Base-by-base conservation (phyloP, 208 protist genomes). In the Sergeia podlipaevii region DNA sequence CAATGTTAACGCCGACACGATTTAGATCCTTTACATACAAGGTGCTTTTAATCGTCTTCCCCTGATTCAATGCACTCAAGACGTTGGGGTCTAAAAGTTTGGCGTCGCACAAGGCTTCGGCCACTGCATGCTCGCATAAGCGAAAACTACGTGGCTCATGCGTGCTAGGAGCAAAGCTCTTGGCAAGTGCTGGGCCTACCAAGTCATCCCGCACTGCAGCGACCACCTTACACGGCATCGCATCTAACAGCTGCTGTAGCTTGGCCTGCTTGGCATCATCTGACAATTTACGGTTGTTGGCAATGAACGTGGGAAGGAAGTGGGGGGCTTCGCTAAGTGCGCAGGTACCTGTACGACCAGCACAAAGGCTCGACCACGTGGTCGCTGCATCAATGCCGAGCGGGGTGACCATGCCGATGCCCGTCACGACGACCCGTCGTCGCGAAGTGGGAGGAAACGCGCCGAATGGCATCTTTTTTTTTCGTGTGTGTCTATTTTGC, bases 351-450 rank as follows among this genome's bases (percentile, higher is more conserved):
- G 75, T 86, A 26, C 63, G 27, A 1, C 90, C 84, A 13, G 34
- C 53, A 37, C 93, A 77, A 3, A 98, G 58, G 1, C 60, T 58
- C 0, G 50, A 28, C 95, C 96, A 99, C 13, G 85, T 91, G 11
- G 57, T 36, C 3, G 65, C 8, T 2, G 85, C 74, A n/a, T 57
- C 72, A 4, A 83, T 24, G 17, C 94, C 97, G 10, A 99, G 71
- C 5, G 97, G 96, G 2, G 93, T 96, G 6, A 98, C 91, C 5
- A 95, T 28, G 23, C 97, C 97, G 8, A 99, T 60, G 0, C 97
- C 97, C 0, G 95, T 98, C 6, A 99, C 93, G 2, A 98, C 96
- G 3, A 99, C 96, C 29, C 96, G 84, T 8, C 86, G 72, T 15
- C 76, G 70, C 8, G 61, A 33, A 7, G 43, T 27, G 2, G 69